Percentiles rank a stretch among this genome's conserved stretches.
These are phyloP conservation scores for Fragaria vesca DNA, from an alignment of 306 rosid genomes.

Conservation along the genomic window DNA sequence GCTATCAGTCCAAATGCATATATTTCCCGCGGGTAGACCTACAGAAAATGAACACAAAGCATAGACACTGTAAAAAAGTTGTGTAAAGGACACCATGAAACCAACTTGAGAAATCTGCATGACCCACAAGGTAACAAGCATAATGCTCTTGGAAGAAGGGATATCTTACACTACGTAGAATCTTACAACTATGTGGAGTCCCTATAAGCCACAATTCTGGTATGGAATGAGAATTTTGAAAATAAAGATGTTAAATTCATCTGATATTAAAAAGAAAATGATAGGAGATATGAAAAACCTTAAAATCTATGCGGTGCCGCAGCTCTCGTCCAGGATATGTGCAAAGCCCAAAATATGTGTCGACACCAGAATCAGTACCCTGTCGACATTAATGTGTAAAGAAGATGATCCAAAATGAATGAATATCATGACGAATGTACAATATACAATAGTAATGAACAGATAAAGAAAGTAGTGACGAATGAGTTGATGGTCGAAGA, in stretches of 20 bases:
- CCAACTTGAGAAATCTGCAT: background rate
- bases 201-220: background rate
- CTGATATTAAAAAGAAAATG: background rate
- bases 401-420: background rate
- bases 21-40: slow-evolving; percentile 86
- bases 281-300: slow-evolving; percentile 42
- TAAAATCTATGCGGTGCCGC: slow-evolving; percentile 82
- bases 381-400: slow-evolving; percentile 31
- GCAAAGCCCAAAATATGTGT: slow-evolving; percentile 91
- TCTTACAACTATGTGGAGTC: background rate
- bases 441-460: background rate
- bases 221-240: background rate
- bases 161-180: no score
- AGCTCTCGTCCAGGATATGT: slow-evolving; percentile 85
- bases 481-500: no score
- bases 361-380: slow-evolving; percentile 90
- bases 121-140: background rate
- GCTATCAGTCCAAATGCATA: slow-evolving; percentile 83
- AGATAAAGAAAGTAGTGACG: background rate
- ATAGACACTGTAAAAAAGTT: background rate
- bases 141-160: background rate
- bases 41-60: slow-evolving; percentile 5
- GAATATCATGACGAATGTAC: background rate
- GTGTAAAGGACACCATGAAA: background rate
- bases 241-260: no score